Conservation (phyloP, 495 filamentous ascomycete species). For the Umbilicaria muhlenbergii region DNA sequence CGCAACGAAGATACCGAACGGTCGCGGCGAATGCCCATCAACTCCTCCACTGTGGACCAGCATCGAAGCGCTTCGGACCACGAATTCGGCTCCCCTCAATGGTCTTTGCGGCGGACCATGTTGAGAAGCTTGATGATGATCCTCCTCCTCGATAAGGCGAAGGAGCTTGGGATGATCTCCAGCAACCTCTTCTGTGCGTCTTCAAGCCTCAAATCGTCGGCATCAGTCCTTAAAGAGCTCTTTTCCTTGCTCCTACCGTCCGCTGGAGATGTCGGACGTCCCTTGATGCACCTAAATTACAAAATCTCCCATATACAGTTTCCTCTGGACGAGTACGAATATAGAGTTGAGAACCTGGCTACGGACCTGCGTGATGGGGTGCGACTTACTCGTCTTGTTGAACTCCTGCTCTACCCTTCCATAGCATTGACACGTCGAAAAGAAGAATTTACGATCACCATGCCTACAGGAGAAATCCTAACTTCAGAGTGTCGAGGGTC, state of each 20-base stretch:
- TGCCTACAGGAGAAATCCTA: conserved; percentile 22
- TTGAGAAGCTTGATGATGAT: conserved; percentile 47
- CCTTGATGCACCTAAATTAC: conserved; percentile 41
- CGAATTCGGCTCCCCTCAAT: conserved; percentile 12
- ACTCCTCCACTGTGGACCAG: conserved; percentile 5
- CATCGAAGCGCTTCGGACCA: not conserved
- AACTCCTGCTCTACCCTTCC: conserved; percentile 36
- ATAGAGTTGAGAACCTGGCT: conserved; percentile 42
- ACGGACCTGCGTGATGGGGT: conserved; percentile 51
- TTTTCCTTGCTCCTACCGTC: conserved; percentile 39
- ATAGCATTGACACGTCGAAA: conserved; percentile 8
- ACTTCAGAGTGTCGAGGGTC: conserved; percentile 12
- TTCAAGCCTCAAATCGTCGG: conserved; percentile 41
- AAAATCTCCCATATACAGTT: conserved; percentile 36
- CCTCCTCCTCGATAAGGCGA: conserved; percentile 40
- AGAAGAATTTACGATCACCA: conserved; percentile 16
- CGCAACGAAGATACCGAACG: conserved; percentile 34
- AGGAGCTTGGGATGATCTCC: conserved; percentile 18
- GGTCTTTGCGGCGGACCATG: conserved; percentile 38
- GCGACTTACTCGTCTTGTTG: conserved; percentile 41
- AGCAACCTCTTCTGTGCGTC: conserved; percentile 28
- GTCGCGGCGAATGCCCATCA: conserved; percentile 11
- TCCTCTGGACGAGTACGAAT: conserved; percentile 42
- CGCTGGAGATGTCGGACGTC: conserved; percentile 38
- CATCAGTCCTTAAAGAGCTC: conserved; percentile 35